Base-by-base conservation (phyloP, 2,329 filamentous ascomycete genomes). In the Proliferodiscus dingleyae region DNA sequence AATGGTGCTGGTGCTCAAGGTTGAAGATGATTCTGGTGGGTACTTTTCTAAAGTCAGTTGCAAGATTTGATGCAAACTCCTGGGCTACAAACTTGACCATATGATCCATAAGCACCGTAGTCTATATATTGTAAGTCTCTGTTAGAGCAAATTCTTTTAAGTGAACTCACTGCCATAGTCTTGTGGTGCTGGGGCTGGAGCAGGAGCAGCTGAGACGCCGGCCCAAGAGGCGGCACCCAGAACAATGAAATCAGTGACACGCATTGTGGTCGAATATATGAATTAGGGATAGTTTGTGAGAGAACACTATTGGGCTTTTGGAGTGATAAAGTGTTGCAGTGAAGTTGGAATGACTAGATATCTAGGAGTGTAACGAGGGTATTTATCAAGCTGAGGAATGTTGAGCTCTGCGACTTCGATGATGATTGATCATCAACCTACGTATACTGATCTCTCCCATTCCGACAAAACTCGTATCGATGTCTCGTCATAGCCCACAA, bases 161-260 rank as follows among this genome's bases (percentile, higher is more conserved):
- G 5, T 15, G 10, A 19, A 34, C 32, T 34, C 15, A 34, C 32
- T 34, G 10, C 30, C 41, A 26, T 43, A 43, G 13, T 32, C 47
- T 41, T 48, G 28, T 18, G 39, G 29, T 32, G 36, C 23, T n/a
- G 32, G 33, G 15, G 23, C 21, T 23, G 51, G 43, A 36, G 44
- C 46, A 37, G 53, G 54, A n/a, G 47, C 41, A 41, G 51, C 53
- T 30, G 42, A 33, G 19, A 49, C 52, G 26, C 40, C 15, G 22
- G 45, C 45, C 28, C 48, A 45, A 15, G 54, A 51, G 21, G 54
- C 50, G 29, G 43, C 45, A 32, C 40, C 47, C n/a, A 58, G 30
- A 24, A 56, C 4, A 24, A 47, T 23, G 33, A 55, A 23, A 30
- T 51, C 37, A 39, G 42, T 21, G 28, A 46, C 23, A 43, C 41